phyloP scores from a whole-genome alignment of 768 basidiomycete genomes.

The Hypholoma sublateritium region DNA sequence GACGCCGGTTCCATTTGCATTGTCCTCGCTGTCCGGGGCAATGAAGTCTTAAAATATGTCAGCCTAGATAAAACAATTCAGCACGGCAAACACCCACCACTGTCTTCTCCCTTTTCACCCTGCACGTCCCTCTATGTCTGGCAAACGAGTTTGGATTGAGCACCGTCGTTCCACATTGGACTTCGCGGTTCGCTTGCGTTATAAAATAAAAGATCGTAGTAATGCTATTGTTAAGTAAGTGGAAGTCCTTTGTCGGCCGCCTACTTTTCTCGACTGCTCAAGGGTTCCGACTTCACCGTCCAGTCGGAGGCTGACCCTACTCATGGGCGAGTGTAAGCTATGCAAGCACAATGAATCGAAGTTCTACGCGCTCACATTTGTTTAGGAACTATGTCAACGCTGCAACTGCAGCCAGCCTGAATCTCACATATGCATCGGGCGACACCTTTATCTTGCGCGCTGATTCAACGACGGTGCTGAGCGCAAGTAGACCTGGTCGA shows the following conservation, averaged over 20 bases:
- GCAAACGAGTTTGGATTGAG: no score
- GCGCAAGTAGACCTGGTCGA: constrained; percentile 49
- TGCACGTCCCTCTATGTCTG: constrained; percentile 15
- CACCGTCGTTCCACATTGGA: no score
- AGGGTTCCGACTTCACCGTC: no score
- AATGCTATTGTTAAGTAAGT: no score
- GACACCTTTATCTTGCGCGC: constrained; percentile 56
- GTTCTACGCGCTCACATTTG: neutral
- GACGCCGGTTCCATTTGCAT: neutral
- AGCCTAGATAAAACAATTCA: neutral
- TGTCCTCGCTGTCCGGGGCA: constrained; percentile 9
- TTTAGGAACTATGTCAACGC: constrained; percentile 45
- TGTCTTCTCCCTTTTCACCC: constrained; percentile 3
- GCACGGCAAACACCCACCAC: constrained; percentile 4
- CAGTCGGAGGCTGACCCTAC: constrained; percentile 60
- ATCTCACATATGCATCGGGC: constrained; percentile 56
- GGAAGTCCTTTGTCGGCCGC: no score
- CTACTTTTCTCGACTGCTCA: no score
- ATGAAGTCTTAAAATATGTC: constrained; percentile 3
- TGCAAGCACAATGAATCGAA: neutral
- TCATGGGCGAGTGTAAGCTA: constrained; percentile 59
- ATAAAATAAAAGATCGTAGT: no score
- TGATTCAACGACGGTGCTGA: constrained; percentile 48
- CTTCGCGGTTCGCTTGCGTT: no score
- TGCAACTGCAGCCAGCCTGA: constrained; percentile 47